phyloP scores from a whole-genome alignment of 371 early-diverging fungal genomes.

The Mucor ambiguus region DNA sequence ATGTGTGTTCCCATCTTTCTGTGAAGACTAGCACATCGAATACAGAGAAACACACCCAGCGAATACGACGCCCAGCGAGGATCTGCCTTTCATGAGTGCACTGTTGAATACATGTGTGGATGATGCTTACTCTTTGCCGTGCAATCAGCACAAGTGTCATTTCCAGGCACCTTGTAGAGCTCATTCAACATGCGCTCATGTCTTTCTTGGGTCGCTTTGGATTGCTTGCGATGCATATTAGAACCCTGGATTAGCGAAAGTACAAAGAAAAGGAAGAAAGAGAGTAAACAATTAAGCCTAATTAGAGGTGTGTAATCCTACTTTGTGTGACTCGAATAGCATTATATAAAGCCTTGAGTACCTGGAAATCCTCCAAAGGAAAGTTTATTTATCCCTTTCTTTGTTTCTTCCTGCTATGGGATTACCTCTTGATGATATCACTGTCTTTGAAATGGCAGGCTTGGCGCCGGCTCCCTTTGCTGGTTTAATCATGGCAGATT shows the following conservation, averaged over 20 bases:
- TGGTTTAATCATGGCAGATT: slow-evolving; percentile 73
- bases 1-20: slow-evolving; percentile 93
- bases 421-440: slow-evolving; percentile 55
- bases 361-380: not conserved
- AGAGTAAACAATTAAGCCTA: not conserved
- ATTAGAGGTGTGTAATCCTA: not conserved
- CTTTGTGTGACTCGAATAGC: not conserved
- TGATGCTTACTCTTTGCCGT: slow-evolving; percentile 62
- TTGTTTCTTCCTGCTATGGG: not conserved
- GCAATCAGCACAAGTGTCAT: slow-evolving; percentile 83
- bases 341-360: not conserved
- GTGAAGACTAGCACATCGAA: slow-evolving; percentile 92
- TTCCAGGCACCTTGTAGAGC: slow-evolving; percentile 72
- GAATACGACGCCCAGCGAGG: slow-evolving; percentile 97
- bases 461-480: slow-evolving; percentile 78
- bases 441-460: slow-evolving; percentile 76
- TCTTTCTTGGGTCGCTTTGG: slow-evolving; percentile 44
- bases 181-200: slow-evolving; percentile 69
- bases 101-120: not conserved
- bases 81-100: slow-evolving; percentile 51
- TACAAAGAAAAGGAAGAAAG: not conserved
- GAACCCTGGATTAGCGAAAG: not conserved
- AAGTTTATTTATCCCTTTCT: not conserved
- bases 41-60: slow-evolving; percentile 92
- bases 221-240: slow-evolving; percentile 40